A percentile compares a stretch with the other conserved stretches of the same genome.
Evolutionary conservation across 1,284 basidiomycete species (phyloP).

Genomic region (Ganoderma multipileum): DNA sequence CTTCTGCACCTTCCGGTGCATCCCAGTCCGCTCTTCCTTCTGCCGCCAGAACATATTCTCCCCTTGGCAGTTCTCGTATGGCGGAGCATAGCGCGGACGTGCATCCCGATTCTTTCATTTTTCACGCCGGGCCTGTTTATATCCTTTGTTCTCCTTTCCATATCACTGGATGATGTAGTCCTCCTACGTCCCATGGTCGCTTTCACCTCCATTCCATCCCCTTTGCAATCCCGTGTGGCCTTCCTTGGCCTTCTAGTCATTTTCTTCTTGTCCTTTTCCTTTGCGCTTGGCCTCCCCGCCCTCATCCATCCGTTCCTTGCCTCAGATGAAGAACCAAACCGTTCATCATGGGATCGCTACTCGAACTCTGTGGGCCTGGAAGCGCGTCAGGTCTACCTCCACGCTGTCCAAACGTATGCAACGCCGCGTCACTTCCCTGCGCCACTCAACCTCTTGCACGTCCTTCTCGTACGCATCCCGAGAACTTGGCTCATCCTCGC

Average conservation of each 20-base stretch:
- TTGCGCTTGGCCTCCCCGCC: slow-evolving; percentile 42
- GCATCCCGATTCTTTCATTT: slow-evolving; percentile 50
- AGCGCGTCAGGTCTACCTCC: slow-evolving; percentile 52
- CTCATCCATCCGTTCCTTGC: slow-evolving; percentile 24
- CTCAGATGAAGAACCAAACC: slow-evolving; percentile 9
- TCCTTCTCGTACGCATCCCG: slow-evolving; percentile 37
- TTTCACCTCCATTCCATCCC: slow-evolving; percentile 39
- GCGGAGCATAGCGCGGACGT: slow-evolving; percentile 44
- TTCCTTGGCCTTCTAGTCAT: slow-evolving; percentile 47
- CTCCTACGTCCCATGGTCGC: slow-evolving; percentile 20
- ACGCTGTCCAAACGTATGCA: slow-evolving; percentile 47
- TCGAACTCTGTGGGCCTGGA: slow-evolving; percentile 48
- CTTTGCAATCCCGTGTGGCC: slow-evolving; percentile 51
- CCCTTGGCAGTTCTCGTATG: slow-evolving; percentile 53
- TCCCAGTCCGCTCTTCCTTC: slow-evolving; percentile 52
- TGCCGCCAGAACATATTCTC: slow-evolving; percentile 44
- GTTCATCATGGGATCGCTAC: slow-evolving; percentile 55
- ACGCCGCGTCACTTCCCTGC: slow-evolving; percentile 52
- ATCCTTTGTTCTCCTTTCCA: slow-evolving; percentile 50
- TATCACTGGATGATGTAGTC: slow-evolving; percentile 47
- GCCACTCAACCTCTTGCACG: slow-evolving; percentile 56
- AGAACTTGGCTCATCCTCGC: slow-evolving; percentile 29
- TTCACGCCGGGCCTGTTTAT: slow-evolving; percentile 55
- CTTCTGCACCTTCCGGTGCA: slow-evolving; percentile 50
- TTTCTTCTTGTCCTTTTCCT: slow-evolving; percentile 42